Percentiles rank a stretch among this genome's conserved stretches.
Conservation (phyloP, 2,329 filamentous ascomycete species). For the Magnaporthiopsis poae region DNA sequence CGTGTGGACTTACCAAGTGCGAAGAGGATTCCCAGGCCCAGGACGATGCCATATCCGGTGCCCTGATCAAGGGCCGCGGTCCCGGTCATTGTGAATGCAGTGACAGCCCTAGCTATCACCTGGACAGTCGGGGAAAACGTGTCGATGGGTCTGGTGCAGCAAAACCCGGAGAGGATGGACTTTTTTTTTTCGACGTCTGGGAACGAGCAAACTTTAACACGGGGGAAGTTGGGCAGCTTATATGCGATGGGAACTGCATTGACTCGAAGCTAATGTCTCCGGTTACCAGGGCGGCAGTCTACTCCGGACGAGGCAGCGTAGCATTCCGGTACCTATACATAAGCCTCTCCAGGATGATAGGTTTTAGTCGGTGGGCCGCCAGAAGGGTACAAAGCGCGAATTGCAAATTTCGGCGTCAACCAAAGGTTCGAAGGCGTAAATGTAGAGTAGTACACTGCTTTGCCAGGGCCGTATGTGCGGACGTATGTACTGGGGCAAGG, state of each 20-base stretch:
- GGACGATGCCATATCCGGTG: slow-evolving; percentile 68
- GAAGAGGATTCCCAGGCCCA: slow-evolving; percentile 65
- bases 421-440: too few relatives aligned
- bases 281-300: neutral
- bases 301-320: neutral
- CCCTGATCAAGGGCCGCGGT: slow-evolving; percentile 42
- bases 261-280: neutral
- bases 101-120: too few relatives aligned
- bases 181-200: neutral
- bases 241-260: neutral
- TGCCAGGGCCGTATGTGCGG: too few relatives aligned
- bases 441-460: too few relatives aligned
- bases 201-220: neutral
- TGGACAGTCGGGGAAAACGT: too few relatives aligned
- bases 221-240: neutral
- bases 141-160: neutral
- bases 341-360: too few relatives aligned
- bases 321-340: neutral
- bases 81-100: slow-evolving; percentile 16
- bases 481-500: too few relatives aligned
- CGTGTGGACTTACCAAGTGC: slow-evolving; percentile 42
- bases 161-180: neutral
- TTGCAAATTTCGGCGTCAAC: too few relatives aligned
- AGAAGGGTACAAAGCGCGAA: too few relatives aligned
- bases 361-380: too few relatives aligned